Base-by-base conservation (phyloP, 1,139 yeast genomes). In the Nadsonia starkeyi-henricii region DNA sequence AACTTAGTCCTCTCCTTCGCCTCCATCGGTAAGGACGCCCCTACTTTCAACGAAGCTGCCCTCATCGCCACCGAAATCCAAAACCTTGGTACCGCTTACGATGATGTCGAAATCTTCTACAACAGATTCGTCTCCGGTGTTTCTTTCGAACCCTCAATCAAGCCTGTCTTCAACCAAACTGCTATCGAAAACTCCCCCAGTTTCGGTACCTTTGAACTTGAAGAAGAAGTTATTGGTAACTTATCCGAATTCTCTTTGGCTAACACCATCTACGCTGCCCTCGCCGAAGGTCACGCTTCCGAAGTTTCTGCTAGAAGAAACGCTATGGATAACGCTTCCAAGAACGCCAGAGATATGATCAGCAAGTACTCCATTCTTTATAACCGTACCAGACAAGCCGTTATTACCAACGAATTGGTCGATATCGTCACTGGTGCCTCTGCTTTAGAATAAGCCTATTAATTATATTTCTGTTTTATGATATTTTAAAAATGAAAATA, bases 331-430 rank as follows among this genome's bases (percentile, higher is more conserved):
- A 91, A 89, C 67, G 98, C 98, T 57, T 88, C 97, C 62, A 91
- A 91, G 94, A 91, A 89, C 69, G 98, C 98, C 57, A 95, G 95
- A 73, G 98, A 91, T 63, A 91, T 91, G 98, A 91, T 91, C 67
- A 81, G 78, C 74, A 81, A 78, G 67, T 89, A 85, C 83, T 82
- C 97, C 59, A 91, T 91, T 70, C 80, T 89, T 71, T 91, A 91
- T 75, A 91, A 91, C 89, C 89, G 98, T 81, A 85, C 97, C 68
- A 89, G 98, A 83, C 98, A 91, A 79, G 98, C 98, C 63, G 98
- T 89, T 68, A 91, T 91, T 67, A 91, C 98, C 74, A 91, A 91
- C 79, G 98, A 91, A 77, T 78, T 91, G 81, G 97, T 91, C 66
- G 98, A 91, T 75, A 91, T 91, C 68, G 91, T 91, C 71, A 91